Evolutionary conservation across 2,329 filamentous ascomycete genomes (phyloP), one percentile per base, ranked within the genome.

Genomic region (Fusarium keratoplasticum): DNA sequence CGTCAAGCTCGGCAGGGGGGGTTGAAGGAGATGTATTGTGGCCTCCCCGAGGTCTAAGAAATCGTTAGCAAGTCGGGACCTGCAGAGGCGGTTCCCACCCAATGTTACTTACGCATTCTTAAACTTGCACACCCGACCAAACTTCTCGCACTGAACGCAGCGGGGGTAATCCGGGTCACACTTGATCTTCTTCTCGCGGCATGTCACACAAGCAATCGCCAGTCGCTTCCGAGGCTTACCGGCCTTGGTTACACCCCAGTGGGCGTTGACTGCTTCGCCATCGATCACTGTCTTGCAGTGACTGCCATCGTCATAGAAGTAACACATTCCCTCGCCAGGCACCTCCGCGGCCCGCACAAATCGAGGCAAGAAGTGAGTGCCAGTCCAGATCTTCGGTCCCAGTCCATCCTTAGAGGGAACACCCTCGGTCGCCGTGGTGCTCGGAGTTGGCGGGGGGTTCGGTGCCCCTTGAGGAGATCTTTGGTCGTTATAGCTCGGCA

Each of bases 171-270:
- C 95, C 2, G 95, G 95, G 74, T 98, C 95, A 80, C 95, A 98
- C 83, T 97, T 98, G 85, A 98, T 97, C 87, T 98, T 98, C 90
- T 98, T 98, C 84, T 98, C 95, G 60, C 95, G 90, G 81, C 95
- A 98, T 14, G 95, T 96, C 67, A 97, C 88, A 80, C 95, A 98
- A n/a, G 95, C 95, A 81, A 97, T 95, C 27, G 95, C 95, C 66
- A 98, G 87, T 66, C 95, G 89, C 85, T 98, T 98, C 75, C 95
- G 90, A 57, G 95, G 95, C 84, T 97, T 98, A 16, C 95, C 95
- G 3, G 95, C 95, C 84, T 98, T 98, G 38, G 95, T 98, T 11
- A 97, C 91, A 18, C 95, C 95, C 95, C 95, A 98, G 75, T 94
- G 94, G 1, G 95, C 94, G 80, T 97, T 98, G 61, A 98, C 95